phyloP scores from a whole-genome alignment of 768 basidiomycete species.

The Dendrothele bispora region DNA sequence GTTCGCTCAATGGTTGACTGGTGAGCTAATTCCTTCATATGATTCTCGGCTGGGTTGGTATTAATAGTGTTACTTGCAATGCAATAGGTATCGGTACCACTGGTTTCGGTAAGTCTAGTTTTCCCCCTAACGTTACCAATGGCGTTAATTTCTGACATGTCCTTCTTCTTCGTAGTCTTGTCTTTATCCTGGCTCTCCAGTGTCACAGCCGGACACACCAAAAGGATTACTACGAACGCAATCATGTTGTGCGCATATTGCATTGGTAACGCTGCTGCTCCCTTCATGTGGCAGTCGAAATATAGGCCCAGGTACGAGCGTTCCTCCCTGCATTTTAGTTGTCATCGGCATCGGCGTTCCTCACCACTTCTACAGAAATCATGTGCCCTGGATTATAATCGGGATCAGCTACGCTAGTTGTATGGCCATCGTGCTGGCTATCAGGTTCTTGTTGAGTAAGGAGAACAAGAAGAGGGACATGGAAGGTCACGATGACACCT shows the following conservation, averaged over 20 bases:
- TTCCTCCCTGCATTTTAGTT: neutral
- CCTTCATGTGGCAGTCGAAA: constrained; percentile 74
- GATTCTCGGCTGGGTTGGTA: neutral
- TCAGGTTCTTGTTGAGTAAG: neutral
- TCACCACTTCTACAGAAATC: constrained; percentile 46
- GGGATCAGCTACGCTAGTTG: constrained; percentile 59
- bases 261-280: constrained; percentile 58
- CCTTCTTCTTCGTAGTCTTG: constrained; percentile 31
- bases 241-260: constrained; percentile 73
- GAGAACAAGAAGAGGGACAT: constrained; percentile 68
- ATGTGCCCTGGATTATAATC: constrained; percentile 77
- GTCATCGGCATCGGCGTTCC: neutral
- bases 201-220: constrained; percentile 73
- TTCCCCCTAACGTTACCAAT: neutral
- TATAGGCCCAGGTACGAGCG: constrained; percentile 60
- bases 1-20: constrained; percentile 54
- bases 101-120: constrained; percentile 40
- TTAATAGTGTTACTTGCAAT: neutral
- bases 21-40: constrained; percentile 29
- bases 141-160: neutral
- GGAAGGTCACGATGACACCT: constrained; percentile 46
- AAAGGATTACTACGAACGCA: constrained; percentile 68
- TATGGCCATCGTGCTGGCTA: constrained; percentile 33
- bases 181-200: constrained; percentile 63
- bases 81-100: constrained; percentile 51